phyloP scores from a whole-genome alignment of 2,329 filamentous ascomycete species.

The Paramyrothecium roridum region DNA sequence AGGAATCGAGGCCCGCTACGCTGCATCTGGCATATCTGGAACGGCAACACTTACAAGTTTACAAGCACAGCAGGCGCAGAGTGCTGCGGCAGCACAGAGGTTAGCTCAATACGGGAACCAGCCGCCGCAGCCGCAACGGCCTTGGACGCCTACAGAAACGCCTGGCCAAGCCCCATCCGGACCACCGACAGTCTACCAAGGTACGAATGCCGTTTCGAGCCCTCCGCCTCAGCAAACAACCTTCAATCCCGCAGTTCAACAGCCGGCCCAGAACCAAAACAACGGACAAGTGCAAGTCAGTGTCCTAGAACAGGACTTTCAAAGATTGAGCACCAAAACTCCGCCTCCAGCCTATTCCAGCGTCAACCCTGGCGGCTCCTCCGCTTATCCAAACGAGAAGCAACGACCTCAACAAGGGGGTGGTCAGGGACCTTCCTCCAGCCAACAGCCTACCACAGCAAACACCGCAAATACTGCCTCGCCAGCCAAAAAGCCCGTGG shows the following conservation, averaged over 20 bases:
- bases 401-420: constrained; percentile 45
- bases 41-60: constrained; percentile 78
- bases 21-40: constrained; percentile 85
- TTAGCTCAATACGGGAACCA: constrained; percentile 69
- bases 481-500: constrained; percentile 24
- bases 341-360: constrained; percentile 96
- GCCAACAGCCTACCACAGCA: constrained; percentile 15
- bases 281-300: constrained; percentile 52
- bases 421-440: constrained; percentile 19
- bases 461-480: constrained; percentile 15
- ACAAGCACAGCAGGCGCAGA: constrained; percentile 57
- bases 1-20: constrained; percentile 88
- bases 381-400: constrained; percentile 79
- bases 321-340: constrained; percentile 76
- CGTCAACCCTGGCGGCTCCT: constrained; percentile 50
- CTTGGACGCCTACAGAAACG: constrained; percentile 93
- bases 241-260: constrained; percentile 41
- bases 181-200: constrained; percentile 88
- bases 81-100: constrained; percentile 77
- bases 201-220: constrained; percentile 65
- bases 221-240: constrained; percentile 39
- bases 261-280: constrained; percentile 32
- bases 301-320: constrained; percentile 82
- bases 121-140: constrained; percentile 44
- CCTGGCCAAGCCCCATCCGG: constrained; percentile 85